These are phyloP conservation scores for Cornus kousa DNA, from an alignment of 148 eudicot genomes.

Conservation along the genomic window DNA sequence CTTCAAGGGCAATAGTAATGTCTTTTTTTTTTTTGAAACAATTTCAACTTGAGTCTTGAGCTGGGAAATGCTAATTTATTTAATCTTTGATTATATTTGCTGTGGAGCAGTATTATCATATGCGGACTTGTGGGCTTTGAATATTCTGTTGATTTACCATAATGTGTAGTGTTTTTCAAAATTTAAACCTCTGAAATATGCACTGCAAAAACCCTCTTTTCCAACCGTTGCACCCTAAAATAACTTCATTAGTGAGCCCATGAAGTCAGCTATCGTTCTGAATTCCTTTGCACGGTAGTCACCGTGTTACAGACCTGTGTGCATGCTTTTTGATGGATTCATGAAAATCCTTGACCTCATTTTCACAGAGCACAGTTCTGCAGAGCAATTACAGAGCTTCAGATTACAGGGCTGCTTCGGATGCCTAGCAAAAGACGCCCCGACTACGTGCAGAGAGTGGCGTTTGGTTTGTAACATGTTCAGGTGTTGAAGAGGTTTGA, in stretches of 20 bases:
- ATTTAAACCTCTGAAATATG: too few relatives aligned
- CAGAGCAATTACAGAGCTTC: conserved; percentile 83
- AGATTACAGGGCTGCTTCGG: conserved; percentile 74
- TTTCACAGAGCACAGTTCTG: conserved; percentile 74
- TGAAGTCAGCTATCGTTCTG: too few relatives aligned
- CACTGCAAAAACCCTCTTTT: too few relatives aligned
- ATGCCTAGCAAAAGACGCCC: conserved; percentile 98
- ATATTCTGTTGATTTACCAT: too few relatives aligned
- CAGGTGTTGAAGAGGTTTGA: conserved; percentile 5
- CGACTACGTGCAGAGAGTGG: conserved; percentile 87
- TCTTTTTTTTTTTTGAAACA: too few relatives aligned
- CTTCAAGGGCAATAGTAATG: background rate
- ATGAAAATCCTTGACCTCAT: conserved; percentile 34
- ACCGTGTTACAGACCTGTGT: too few relatives aligned
- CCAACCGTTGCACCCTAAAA: too few relatives aligned
- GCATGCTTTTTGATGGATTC: background rate
- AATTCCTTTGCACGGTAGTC: too few relatives aligned
- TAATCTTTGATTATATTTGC: background rate
- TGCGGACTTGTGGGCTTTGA: background rate
- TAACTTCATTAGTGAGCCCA: too few relatives aligned
- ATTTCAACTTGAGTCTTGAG: too few relatives aligned
- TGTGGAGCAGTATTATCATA: background rate
- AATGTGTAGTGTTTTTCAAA: background rate
- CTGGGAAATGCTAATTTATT: too few relatives aligned
- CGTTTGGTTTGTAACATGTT: conserved; percentile 50